These are phyloP conservation scores for Claviceps citrina DNA, from an alignment of 2,329 filamentous ascomycete species.

Conservation along the genomic window DNA sequence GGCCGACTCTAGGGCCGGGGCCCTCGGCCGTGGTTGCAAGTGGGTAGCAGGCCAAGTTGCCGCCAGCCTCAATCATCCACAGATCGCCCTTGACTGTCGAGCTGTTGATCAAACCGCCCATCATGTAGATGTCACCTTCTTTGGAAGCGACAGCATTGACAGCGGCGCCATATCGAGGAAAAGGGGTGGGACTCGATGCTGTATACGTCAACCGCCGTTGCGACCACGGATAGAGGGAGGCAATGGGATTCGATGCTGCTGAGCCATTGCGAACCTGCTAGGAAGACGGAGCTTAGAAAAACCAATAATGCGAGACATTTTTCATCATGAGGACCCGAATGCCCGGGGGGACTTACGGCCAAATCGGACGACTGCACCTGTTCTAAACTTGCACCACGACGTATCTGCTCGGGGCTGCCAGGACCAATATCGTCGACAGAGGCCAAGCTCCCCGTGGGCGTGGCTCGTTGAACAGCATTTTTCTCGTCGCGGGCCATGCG, in stretches of 20 bases:
- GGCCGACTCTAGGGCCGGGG: slow-evolving; percentile 84
- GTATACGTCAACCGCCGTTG: slow-evolving; percentile 78
- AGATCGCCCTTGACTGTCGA: slow-evolving; percentile 92
- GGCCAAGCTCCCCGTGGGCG: slow-evolving; percentile 63
- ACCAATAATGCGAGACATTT: background rate
- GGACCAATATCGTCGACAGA: slow-evolving; percentile 47
- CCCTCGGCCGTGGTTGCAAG: slow-evolving; percentile 85
- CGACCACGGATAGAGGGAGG: slow-evolving; percentile 90
- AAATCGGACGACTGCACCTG: slow-evolving; percentile 27
- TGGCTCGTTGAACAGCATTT: slow-evolving; percentile 40
- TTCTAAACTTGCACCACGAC: slow-evolving; percentile 36
- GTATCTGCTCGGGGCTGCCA: slow-evolving; percentile 49
- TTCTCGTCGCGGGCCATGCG: slow-evolving; percentile 40
- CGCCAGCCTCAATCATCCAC: slow-evolving; percentile 91
- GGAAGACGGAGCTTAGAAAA: background rate
- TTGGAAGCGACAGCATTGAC: slow-evolving; percentile 88
- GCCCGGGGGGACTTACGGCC: slow-evolving; percentile 22
- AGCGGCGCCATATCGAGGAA: slow-evolving; percentile 90
- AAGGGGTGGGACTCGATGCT: slow-evolving; percentile 67
- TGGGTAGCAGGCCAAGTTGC: slow-evolving; percentile 78
- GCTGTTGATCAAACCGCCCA: slow-evolving; percentile 91
- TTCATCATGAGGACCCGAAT: background rate
- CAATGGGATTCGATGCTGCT: slow-evolving; percentile 42
- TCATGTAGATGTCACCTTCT: slow-evolving; percentile 92
- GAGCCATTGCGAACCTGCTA: slow-evolving; percentile 42